Evolutionary conservation across 2,329 filamentous ascomycete genomes (phyloP).

Genomic region (Stenocarpella maydis): DNA sequence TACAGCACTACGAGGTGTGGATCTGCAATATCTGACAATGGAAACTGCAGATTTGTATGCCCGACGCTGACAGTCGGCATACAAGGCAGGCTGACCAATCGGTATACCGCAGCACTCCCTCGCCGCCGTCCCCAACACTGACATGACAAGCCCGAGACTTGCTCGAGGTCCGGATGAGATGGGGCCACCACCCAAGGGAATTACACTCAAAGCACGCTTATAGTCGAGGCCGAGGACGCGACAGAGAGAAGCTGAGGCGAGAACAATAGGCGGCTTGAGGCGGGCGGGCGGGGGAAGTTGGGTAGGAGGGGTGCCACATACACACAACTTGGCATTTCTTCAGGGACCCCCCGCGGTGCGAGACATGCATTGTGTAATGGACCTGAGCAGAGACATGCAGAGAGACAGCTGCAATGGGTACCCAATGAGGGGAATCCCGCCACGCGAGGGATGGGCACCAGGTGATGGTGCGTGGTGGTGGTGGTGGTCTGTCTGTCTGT

Average conservation of each 20-base stretch:
- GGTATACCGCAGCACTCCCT: not conserved
- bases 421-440: constrained; percentile 10
- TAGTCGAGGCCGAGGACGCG: not conserved
- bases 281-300: not conserved
- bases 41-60: too few relatives aligned
- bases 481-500: not conserved
- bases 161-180: not conserved
- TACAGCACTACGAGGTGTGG: too few relatives aligned
- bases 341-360: not conserved
- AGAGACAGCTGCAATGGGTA: not conserved
- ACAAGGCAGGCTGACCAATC: too few relatives aligned
- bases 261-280: constrained; percentile 4
- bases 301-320: too few relatives aligned
- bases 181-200: not conserved
- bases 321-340: not conserved
- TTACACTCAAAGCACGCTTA: not conserved
- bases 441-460: not conserved
- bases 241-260: not conserved
- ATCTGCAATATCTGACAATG: too few relatives aligned
- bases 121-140: not conserved
- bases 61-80: too few relatives aligned
- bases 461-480: not conserved
- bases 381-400: not conserved
- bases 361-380: constrained; percentile 22
- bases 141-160: not conserved